phyloP scores from a whole-genome alignment of 306 rosid species.

The Citrullus mucosospermus region DNA sequence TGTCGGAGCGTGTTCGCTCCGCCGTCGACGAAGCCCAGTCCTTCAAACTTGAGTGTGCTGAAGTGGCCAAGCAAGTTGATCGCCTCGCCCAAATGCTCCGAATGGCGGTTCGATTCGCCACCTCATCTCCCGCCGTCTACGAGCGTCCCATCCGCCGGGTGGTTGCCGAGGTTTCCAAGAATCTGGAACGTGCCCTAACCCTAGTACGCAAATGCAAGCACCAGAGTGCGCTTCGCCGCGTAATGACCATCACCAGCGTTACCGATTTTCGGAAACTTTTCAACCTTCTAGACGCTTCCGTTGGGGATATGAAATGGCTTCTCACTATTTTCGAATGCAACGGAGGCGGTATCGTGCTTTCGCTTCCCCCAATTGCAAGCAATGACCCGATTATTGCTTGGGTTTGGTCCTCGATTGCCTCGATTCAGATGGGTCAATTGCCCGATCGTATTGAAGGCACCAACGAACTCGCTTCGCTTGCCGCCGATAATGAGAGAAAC shows the following conservation, averaged over 20 bases:
- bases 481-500: slow-evolving; percentile 44
- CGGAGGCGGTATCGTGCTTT: slow-evolving; percentile 36
- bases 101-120: slow-evolving; percentile 29
- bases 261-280: slow-evolving; percentile 52
- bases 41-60: slow-evolving; percentile 41
- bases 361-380: slow-evolving; percentile 68
- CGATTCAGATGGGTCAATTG: slow-evolving; percentile 61
- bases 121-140: slow-evolving; percentile 41
- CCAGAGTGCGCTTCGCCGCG: slow-evolving; percentile 54
- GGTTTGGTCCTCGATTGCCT: slow-evolving; percentile 67
- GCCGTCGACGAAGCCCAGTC: slow-evolving; percentile 60
- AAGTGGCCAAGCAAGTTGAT: slow-evolving; percentile 43
- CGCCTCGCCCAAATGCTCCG: slow-evolving; percentile 53
- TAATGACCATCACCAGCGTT: slow-evolving; percentile 49
- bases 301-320: slow-evolving; percentile 72
- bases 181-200: slow-evolving; percentile 44
- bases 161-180: slow-evolving; percentile 37
- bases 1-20: slow-evolving; percentile 50
- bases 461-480: slow-evolving; percentile 34
- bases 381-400: slow-evolving; percentile 76
- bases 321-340: slow-evolving; percentile 44
- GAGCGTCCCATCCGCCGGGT: slow-evolving; percentile 61
- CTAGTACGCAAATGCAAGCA: slow-evolving; percentile 50
- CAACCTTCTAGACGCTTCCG: slow-evolving; percentile 53
- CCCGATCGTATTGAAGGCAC: slow-evolving; percentile 58